Percentiles rank a stretch among this genome's conserved stretches.
phyloP scores from a whole-genome alignment of 1,139 yeast species.

The Pichia sp. region DNA sequence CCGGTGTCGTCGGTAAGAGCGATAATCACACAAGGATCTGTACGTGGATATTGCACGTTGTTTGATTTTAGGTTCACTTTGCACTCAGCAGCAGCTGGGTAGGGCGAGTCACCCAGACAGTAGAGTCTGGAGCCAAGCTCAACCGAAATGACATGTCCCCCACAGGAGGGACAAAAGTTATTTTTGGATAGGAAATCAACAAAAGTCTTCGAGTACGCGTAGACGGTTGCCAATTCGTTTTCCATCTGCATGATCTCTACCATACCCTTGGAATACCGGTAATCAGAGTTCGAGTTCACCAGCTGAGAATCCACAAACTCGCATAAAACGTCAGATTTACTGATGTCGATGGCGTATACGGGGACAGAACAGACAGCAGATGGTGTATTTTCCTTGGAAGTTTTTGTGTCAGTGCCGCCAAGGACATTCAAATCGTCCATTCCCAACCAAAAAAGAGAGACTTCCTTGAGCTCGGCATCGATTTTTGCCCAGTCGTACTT shows the following conservation, averaged over 20 bases:
- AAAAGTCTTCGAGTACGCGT: conserved; percentile 79
- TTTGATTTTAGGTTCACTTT: conserved; percentile 47
- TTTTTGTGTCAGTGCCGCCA: too few species aligned
- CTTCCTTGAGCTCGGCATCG: conserved; percentile 7
- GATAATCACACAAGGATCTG: conserved; percentile 82
- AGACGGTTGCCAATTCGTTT: conserved; percentile 57
- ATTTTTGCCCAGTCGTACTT: conserved; percentile 1
- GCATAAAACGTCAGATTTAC: conserved; percentile 25
- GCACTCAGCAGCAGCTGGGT: conserved; percentile 33
- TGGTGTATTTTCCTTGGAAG: conserved; percentile 36
- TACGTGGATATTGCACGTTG: conserved; percentile 80
- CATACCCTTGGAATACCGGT: conserved; percentile 16
- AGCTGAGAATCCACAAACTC: conserved; percentile 1
- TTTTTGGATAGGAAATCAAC: conserved; percentile 80
- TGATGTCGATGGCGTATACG: conserved; percentile 64
- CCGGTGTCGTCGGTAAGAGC: conserved; percentile 67
- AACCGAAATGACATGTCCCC: conserved; percentile 59
- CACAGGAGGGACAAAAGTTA: conserved; percentile 87
- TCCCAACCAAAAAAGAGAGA: conserved; percentile 16
- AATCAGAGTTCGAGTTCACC: not conserved
- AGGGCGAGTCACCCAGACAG: conserved; percentile 44
- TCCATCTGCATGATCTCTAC: conserved; percentile 34
- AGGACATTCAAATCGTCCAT: conserved; percentile 9
- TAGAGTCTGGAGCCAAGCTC: conserved; percentile 78
- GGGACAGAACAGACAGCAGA: not conserved